Conservation (phyloP, 2,329 filamentous ascomycete species). For the Beauveria australis region DNA sequence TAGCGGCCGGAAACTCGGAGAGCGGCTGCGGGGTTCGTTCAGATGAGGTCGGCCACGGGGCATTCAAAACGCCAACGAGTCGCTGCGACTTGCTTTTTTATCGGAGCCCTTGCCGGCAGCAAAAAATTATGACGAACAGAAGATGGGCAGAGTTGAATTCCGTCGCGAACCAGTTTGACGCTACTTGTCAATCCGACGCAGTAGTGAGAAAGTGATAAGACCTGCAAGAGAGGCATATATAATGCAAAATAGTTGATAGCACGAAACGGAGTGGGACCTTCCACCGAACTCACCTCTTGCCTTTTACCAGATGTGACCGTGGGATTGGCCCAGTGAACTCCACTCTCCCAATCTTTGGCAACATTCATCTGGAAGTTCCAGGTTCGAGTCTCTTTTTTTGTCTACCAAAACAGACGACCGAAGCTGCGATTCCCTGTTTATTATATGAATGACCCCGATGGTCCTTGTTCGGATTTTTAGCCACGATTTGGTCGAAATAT, state of each 20-base stretch:
- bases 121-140: no score
- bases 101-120: no score
- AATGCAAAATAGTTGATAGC: background rate
- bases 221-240: background rate
- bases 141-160: no score
- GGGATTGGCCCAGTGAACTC: constrained; percentile 46
- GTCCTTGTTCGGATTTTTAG: background rate
- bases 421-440: background rate
- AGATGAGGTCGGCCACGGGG: no score
- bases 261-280: constrained; percentile 55
- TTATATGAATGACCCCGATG: no score
- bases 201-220: background rate
- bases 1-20: background rate
- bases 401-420: no score
- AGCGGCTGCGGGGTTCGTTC: background rate
- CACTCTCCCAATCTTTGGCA: constrained; percentile 45
- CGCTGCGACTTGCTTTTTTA: no score
- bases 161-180: no score
- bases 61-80: no score
- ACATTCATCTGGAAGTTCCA: constrained; percentile 28
- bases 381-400: constrained; percentile 32
- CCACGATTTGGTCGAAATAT: no score
- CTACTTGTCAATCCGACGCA: no score
- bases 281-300: constrained; percentile 70
- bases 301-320: constrained; percentile 77